These are phyloP conservation scores for Metarhizium guizhouense DNA, from an alignment of 2,329 filamentous ascomycete genomes.

Conservation along the genomic window DNA sequence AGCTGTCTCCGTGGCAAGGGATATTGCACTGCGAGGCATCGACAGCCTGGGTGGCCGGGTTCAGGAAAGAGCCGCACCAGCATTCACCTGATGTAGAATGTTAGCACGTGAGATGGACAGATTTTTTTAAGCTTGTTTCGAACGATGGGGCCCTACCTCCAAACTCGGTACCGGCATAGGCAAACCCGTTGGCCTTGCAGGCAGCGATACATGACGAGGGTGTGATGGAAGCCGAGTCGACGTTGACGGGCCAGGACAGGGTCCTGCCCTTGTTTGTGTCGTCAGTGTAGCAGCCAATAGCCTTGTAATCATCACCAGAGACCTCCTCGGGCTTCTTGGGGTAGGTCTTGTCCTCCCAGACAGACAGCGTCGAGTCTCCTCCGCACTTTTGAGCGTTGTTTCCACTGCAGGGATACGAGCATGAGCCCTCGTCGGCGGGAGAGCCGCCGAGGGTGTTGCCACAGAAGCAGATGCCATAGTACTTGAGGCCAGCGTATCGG, in stretches of 20 bases:
- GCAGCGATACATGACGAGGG: conserved; percentile 32
- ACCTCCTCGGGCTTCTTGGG: conserved; percentile 32
- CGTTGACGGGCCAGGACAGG: conserved; percentile 32
- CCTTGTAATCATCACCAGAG: conserved; percentile 43
- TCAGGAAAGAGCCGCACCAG: conserved; percentile 44
- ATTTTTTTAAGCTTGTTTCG: not conserved
- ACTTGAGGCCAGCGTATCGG: conserved; percentile 41
- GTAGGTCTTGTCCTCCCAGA: conserved; percentile 41
- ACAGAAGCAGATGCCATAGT: conserved; percentile 45
- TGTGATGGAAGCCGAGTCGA: conserved; percentile 30
- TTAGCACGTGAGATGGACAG: too few species aligned
- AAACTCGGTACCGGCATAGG: conserved; percentile 40
- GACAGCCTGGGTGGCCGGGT: conserved; percentile 31
- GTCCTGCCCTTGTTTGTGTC: conserved; percentile 30
- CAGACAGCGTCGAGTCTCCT: conserved; percentile 35
- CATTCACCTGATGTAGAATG: conserved; percentile 23
- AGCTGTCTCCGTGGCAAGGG: conserved; percentile 39
- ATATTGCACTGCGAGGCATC: conserved; percentile 34
- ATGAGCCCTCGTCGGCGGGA: conserved; percentile 41
- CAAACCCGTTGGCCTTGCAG: conserved; percentile 35
- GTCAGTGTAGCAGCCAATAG: conserved; percentile 54
- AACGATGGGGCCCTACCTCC: conserved; percentile 17
- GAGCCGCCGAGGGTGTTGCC: conserved; percentile 41
- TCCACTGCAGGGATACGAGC: conserved; percentile 45
- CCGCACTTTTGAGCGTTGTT: conserved; percentile 38